Conservation (phyloP, 2,329 filamentous ascomycete genomes). For the Septoria linicola region DNA sequence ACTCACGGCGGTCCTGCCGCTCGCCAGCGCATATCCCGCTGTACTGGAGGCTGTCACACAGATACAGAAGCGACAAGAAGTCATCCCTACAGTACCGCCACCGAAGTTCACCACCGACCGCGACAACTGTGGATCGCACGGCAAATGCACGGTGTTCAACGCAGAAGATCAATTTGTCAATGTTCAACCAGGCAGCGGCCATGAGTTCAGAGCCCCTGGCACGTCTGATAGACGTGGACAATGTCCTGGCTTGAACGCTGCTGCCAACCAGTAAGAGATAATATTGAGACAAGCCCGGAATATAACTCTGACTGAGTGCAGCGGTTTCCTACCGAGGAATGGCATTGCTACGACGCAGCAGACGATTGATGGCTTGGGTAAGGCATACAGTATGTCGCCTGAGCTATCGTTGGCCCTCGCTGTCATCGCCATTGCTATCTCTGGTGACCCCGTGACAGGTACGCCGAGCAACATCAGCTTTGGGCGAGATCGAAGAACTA, state of each 20-base stretch:
- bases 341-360: slow-evolving; percentile 32
- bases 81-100: slow-evolving; percentile 18
- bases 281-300: slow-evolving; percentile 7
- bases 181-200: slow-evolving; percentile 27
- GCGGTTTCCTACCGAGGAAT: slow-evolving; percentile 25
- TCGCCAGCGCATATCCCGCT: slow-evolving; percentile 22
- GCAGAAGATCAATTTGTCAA: slow-evolving; percentile 32
- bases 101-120: slow-evolving; percentile 21
- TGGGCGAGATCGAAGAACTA: not conserved
- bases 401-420: slow-evolving; percentile 19
- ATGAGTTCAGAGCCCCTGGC: slow-evolving; percentile 34
- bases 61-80: slow-evolving; percentile 16
- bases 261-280: slow-evolving; percentile 20
- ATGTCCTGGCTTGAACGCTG: slow-evolving; percentile 29
- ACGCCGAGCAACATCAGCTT: not conserved
- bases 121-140: slow-evolving; percentile 25
- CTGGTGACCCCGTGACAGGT: slow-evolving; percentile 25
- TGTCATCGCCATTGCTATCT: slow-evolving; percentile 22
- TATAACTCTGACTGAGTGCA: slow-evolving; percentile 6
- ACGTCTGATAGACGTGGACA: slow-evolving; percentile 6
- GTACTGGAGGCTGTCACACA: slow-evolving; percentile 17
- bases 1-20: slow-evolving; percentile 19
- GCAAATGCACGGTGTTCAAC: slow-evolving; percentile 31
- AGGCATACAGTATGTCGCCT: slow-evolving; percentile 33
- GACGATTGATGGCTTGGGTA: slow-evolving; percentile 19